phyloP scores from a whole-genome alignment of 768 basidiomycete genomes.

The Calvatia gigantea region DNA sequence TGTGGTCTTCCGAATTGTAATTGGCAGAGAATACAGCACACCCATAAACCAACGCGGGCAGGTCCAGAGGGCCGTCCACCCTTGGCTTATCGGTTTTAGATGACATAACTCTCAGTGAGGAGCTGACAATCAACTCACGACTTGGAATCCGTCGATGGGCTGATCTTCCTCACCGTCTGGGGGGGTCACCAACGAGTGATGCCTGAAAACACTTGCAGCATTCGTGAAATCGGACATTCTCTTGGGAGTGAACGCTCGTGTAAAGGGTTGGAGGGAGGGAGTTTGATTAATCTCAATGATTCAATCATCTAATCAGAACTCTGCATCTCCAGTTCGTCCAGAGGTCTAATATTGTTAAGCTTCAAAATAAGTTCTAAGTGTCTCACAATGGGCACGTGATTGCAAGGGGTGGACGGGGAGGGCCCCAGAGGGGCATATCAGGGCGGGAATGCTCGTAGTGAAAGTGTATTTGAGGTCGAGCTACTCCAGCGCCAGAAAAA shows the following conservation, averaged over 20 bases:
- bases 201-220: neutral
- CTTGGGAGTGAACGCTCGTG: neutral
- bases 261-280: neutral
- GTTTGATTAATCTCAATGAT: too few relatives aligned
- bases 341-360: too few relatives aligned
- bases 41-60: slow-evolving; percentile 62
- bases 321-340: too few relatives aligned
- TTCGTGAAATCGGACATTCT: neutral
- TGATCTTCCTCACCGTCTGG: slow-evolving; percentile 31
- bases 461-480: slow-evolving; percentile 1
- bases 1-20: slow-evolving; percentile 61
- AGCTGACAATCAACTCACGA: slow-evolving; percentile 25
- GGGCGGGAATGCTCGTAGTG: neutral
- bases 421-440: neutral
- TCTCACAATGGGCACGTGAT: neutral
- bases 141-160: slow-evolving; percentile 32
- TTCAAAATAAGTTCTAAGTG: neutral
- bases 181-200: slow-evolving; percentile 10
- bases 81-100: slow-evolving; percentile 20
- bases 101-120: neutral
- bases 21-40: slow-evolving; percentile 64
- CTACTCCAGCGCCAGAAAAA: slow-evolving; percentile 1
- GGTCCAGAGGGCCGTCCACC: slow-evolving; percentile 30
- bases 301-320: neutral
- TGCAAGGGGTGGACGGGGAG: neutral